phyloP scores from a whole-genome alignment of 257 asterid species.

The Lavandula angustifolia region DNA sequence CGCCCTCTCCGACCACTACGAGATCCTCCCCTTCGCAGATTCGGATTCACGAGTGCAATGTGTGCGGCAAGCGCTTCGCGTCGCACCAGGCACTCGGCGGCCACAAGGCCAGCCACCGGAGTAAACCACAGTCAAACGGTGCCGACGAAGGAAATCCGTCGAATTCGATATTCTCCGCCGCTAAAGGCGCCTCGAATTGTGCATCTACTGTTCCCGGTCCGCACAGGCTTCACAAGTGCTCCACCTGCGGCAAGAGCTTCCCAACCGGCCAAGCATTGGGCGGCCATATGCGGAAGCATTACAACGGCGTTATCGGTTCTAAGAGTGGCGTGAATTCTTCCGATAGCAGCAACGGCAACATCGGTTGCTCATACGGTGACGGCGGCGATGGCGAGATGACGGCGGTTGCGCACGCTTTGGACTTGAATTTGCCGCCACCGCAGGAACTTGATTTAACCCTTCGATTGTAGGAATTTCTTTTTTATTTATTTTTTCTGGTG shows the following conservation, averaged over 20 bases:
- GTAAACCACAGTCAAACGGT: neutral
- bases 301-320: slow-evolving; percentile 28
- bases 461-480: neutral
- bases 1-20: neutral
- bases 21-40: neutral
- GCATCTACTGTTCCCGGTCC: neutral
- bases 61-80: slow-evolving; percentile 36
- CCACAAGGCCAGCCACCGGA: slow-evolving; percentile 40
- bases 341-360: slow-evolving; percentile 19
- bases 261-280: slow-evolving; percentile 49
- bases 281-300: slow-evolving; percentile 60
- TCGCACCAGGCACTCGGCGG: slow-evolving; percentile 64
- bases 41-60: slow-evolving; percentile 30
- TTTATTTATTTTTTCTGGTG: too few species aligned
- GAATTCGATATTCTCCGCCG: slow-evolving; percentile 15
- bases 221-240: slow-evolving; percentile 38
- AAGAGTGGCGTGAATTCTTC: slow-evolving; percentile 20
- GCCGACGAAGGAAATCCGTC: neutral
- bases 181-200: slow-evolving; percentile 5
- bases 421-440: slow-evolving; percentile 38
- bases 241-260: slow-evolving; percentile 35
- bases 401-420: slow-evolving; percentile 25
- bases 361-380: slow-evolving; percentile 22
- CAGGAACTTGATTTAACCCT: slow-evolving; percentile 30
- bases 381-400: neutral